Evolutionary conservation across 2,329 filamentous ascomycete genomes (phyloP).

Genomic region (Apiospora koreana): DNA sequence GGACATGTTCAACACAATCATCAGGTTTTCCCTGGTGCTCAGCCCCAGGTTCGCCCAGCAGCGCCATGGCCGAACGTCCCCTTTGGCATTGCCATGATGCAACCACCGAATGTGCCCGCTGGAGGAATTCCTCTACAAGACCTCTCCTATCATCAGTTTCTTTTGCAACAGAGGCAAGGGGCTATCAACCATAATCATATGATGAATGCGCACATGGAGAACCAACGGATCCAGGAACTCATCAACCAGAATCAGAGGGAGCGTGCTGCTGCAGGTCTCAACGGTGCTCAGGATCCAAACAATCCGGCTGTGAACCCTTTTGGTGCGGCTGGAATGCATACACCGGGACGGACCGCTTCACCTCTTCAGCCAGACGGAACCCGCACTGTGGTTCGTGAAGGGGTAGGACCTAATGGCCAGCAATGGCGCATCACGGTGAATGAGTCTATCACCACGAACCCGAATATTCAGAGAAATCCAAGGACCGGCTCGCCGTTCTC

Average conservation of each 20-base stretch:
- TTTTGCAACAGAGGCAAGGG: constrained; percentile 21
- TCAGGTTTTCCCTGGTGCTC: constrained; percentile 16
- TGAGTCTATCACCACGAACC: constrained; percentile 33
- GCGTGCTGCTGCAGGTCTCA: constrained; percentile 41
- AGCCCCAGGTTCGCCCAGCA: constrained; percentile 15
- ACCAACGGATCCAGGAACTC: constrained; percentile 38
- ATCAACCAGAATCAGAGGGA: constrained; percentile 45
- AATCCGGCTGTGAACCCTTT: constrained; percentile 20
- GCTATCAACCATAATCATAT: constrained; percentile 43
- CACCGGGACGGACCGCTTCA: constrained; percentile 30
- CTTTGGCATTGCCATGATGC: constrained; percentile 24
- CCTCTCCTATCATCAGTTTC: too few species aligned
- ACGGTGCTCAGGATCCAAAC: constrained; percentile 38
- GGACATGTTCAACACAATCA: constrained; percentile 11
- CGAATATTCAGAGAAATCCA: constrained; percentile 18
- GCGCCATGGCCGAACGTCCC: constrained; percentile 21
- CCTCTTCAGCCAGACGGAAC: constrained; percentile 36
- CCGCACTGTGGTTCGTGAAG: constrained; percentile 49
- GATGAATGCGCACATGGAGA: constrained; percentile 36
- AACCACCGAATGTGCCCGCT: constrained; percentile 12
- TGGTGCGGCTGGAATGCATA: constrained; percentile 27
- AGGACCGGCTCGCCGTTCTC: constrained; percentile 26
- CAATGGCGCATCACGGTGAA: constrained; percentile 55
- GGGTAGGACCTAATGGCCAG: constrained; percentile 51
- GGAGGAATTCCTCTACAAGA: too few species aligned